Base-by-base conservation (phyloP, 2,329 filamentous ascomycete genomes). In the Paraconiothyrium sp. region DNA sequence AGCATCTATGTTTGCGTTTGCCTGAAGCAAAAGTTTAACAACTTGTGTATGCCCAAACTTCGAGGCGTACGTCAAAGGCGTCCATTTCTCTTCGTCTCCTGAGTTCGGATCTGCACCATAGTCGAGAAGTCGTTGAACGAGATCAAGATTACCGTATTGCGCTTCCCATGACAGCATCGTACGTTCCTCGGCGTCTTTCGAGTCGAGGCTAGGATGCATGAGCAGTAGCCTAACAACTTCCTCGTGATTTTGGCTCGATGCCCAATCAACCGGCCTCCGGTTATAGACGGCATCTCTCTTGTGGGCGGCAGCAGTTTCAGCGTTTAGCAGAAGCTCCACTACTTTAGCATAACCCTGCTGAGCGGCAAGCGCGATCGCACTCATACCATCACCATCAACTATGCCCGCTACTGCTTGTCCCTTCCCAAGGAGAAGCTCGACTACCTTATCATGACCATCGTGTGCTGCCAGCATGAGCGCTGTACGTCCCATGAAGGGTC, bases 391-490 rank as follows among this genome's bases (percentile, higher is more conserved):
- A 4, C 22, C 24, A 27, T 49, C 55, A 11, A n/a, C 16, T 6
- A 41, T 14, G 20, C 22, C 20, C 27, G 34, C 24, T 11, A 10
- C 24, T 35, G 54, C 43, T 34, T 41, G 37, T 7, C 46, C 55
- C 32, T 43, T 27, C 8, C 41, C 20, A 5, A 50, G 35, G 30
- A 58, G 55, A 14, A 50, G 46, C 11, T 43, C 22, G 30, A 58
- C 55, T 34, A 51, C 46, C 20, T 51, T 30, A 2, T 39, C 22
- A 27, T 58, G 55, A 8, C 55, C 55, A 20, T 58, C 39, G 16
- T 3, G 20, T 49, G 55, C 55, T 43, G 55, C 55, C 10, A 24
- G 7, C 35, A 58, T 58, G 34, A 58, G 55, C 22, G 55, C 27
- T 10, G 55, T 58, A 22, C 55, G 55, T 6, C 55, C 55, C 22